Evolutionary conservation across 2,329 filamentous ascomycete species (phyloP).

Genomic region (Sclerotiophoma versabilis): DNA sequence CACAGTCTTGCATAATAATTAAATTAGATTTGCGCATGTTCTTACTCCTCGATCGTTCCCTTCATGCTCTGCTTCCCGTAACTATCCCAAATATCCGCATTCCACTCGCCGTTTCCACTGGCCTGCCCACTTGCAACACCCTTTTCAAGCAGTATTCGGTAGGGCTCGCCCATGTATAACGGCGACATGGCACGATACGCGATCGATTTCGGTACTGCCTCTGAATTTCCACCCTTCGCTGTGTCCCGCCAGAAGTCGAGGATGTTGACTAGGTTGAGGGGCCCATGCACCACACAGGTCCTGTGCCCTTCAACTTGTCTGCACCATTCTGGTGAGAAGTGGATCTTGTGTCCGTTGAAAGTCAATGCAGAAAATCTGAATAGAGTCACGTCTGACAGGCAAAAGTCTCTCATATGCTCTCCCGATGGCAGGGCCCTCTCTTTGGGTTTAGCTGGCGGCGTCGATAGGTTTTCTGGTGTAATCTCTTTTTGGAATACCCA

Average conservation of each 20-base stretch:
- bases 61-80: conserved; percentile 45
- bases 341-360: conserved; percentile 92
- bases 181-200: conserved; percentile 43
- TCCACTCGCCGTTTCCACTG: conserved; percentile 21
- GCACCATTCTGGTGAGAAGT: conserved; percentile 78
- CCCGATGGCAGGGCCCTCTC: conserved; percentile 30
- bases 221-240: conserved; percentile 17
- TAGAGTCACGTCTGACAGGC: conserved; percentile 73
- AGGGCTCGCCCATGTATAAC: conserved; percentile 41
- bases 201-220: conserved; percentile 36
- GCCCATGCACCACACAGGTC: conserved; percentile 84
- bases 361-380: conserved; percentile 92
- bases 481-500: conserved; percentile 55
- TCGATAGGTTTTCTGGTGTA: conserved; percentile 48
- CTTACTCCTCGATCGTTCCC: conserved; percentile 35
- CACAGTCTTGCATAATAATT: not conserved
- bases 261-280: conserved; percentile 69
- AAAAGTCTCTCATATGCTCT: conserved; percentile 59
- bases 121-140: not conserved
- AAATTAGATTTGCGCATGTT: not conserved
- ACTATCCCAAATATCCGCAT: conserved; percentile 41
- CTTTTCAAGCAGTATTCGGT: conserved; percentile 36
- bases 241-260: conserved; percentile 45
- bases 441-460: conserved; percentile 24
- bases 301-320: conserved; percentile 75